Conservation (phyloP, 805 yeast genomes). For the Hanseniaspora occidentalis region DNA sequence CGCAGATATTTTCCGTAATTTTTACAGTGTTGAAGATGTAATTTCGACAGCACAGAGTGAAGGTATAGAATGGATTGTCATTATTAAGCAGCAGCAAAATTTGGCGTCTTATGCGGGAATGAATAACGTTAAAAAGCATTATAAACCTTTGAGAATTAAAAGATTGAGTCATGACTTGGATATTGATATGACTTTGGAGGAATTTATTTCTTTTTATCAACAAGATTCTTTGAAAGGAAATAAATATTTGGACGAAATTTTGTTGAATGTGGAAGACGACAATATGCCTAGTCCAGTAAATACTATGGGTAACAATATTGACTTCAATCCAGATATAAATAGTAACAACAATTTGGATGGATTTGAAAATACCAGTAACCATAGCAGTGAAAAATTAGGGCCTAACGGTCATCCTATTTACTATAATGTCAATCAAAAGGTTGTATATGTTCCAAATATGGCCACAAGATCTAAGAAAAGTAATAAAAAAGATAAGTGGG, state of each 20-base stretch:
- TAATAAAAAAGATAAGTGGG: constrained; percentile 67
- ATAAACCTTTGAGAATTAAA: constrained; percentile 65
- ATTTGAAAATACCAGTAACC: constrained; percentile 12
- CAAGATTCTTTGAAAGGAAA: constrained; percentile 5
- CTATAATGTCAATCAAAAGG: constrained; percentile 33
- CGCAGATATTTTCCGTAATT: constrained; percentile 49
- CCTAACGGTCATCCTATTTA: constrained; percentile 19
- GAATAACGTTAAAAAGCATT: constrained; percentile 32
- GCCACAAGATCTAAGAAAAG: constrained; percentile 70
- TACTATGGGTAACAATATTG: not conserved
- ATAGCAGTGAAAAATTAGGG: constrained; percentile 14
- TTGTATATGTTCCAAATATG: constrained; percentile 60
- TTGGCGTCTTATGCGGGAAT: constrained; percentile 11
- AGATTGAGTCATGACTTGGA: constrained; percentile 48
- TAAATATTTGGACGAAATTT: not conserved
- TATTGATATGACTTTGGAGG: constrained; percentile 59
- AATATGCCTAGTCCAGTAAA: not conserved
- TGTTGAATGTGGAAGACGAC: not conserved
- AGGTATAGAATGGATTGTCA: constrained; percentile 65
- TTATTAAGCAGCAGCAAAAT: constrained; percentile 54
- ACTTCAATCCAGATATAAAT: constrained; percentile 6
- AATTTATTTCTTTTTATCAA: constrained; percentile 37
- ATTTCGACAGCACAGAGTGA: constrained; percentile 48
- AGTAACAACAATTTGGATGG: constrained; percentile 13
- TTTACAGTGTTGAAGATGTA: constrained; percentile 48